Percentiles rank a stretch among this genome's conserved stretches.
These are phyloP conservation scores for Jatropha multifida DNA, from an alignment of 441 rosid species.

Conservation along the genomic window DNA sequence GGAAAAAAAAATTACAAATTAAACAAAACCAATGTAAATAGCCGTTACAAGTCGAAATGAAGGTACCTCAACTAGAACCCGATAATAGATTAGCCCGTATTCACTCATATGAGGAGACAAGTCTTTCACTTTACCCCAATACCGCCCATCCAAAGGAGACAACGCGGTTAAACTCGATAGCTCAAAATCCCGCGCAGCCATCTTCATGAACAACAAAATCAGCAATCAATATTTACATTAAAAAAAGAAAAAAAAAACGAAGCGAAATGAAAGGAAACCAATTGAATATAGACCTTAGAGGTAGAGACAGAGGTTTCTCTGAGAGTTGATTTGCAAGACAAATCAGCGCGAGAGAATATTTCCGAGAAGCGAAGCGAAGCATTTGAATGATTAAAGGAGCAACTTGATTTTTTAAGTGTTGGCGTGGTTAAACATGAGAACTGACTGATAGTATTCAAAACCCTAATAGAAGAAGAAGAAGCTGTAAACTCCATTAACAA, in stretches of 20 bases:
- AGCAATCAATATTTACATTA: background rate
- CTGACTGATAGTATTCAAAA: slow-evolving; percentile 27
- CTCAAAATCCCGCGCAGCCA: slow-evolving; percentile 48
- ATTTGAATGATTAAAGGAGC: slow-evolving; percentile 19
- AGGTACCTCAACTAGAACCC: slow-evolving; percentile 85
- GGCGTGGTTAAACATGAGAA: slow-evolving; percentile 20
- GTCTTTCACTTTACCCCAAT: slow-evolving; percentile 83
- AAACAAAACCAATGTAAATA: background rate
- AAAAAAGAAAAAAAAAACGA: background rate
- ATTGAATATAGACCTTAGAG: slow-evolving; percentile 4
- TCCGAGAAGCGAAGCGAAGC: slow-evolving; percentile 31
- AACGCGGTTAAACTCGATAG: slow-evolving; percentile 78
- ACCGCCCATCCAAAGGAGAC: slow-evolving; percentile 92
- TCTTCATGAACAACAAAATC: slow-evolving; percentile 35
- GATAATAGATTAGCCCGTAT: slow-evolving; percentile 72
- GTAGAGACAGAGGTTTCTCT: slow-evolving; percentile 15
- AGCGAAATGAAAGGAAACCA: background rate
- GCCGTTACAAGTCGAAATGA: background rate
- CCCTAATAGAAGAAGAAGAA: slow-evolving; percentile 31
- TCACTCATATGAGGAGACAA: slow-evolving; percentile 88
- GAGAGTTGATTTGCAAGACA: slow-evolving; percentile 31
- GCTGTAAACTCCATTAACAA: slow-evolving; percentile 38
- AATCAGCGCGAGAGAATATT: slow-evolving; percentile 22
- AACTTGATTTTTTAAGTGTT: slow-evolving; percentile 19
- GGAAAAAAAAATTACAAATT: background rate